A percentile compares a stretch with the other conserved stretches of the same genome.
phyloP scores from a whole-genome alignment of 345 rosid genomes.

The Sonneratia caseolaris region DNA sequence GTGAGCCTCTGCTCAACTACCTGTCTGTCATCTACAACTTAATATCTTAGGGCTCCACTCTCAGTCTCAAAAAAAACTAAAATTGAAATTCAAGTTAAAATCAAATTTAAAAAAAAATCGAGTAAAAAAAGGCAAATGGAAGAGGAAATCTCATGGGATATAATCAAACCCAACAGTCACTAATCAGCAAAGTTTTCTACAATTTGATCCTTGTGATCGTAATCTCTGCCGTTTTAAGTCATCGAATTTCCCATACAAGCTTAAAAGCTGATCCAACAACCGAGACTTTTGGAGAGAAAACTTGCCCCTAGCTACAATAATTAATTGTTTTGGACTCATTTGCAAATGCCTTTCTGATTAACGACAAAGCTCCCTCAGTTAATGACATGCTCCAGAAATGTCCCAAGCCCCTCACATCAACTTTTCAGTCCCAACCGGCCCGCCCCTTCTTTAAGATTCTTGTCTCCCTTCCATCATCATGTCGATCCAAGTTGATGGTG shows the following conservation, averaged over 20 bases:
- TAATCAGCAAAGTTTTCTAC: not conserved
- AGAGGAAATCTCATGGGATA: not conserved
- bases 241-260: not conserved
- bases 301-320: too few relatives aligned
- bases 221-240: not conserved
- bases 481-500: not conserved
- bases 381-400: not conserved
- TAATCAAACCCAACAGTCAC: not conserved
- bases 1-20: not conserved
- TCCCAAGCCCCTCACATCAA: not conserved
- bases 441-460: not conserved
- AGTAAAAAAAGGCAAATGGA: not conserved
- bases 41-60: conserved; percentile 2
- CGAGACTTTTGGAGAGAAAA: not conserved
- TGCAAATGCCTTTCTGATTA: not conserved
- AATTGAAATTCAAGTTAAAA: not conserved
- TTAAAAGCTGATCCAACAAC: conserved; percentile 29
- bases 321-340: not conserved
- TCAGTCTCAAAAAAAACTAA: not conserved
- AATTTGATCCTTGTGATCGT: not conserved
- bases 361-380: not conserved
- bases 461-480: not conserved
- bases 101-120: too few relatives aligned
- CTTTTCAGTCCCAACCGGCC: not conserved
- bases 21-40: conserved; percentile 3